Conservation (phyloP, 2,329 filamentous ascomycete species). For the Colletotrichum endophyticum region DNA sequence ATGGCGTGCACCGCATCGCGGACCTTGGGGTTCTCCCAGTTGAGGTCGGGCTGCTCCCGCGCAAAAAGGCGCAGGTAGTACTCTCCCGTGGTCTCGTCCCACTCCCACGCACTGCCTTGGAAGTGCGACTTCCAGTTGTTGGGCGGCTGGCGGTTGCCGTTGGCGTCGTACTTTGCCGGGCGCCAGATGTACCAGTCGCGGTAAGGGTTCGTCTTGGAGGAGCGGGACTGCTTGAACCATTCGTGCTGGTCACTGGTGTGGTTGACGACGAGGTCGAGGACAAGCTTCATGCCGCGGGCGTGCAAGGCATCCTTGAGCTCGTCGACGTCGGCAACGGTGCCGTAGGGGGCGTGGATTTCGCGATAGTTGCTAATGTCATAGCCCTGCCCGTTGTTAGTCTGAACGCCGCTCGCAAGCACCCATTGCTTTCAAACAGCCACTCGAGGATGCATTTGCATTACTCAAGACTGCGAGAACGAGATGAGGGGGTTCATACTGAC, state of each 20-base stretch:
- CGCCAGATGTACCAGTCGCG: slow-evolving; percentile 72
- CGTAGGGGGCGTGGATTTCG: slow-evolving; percentile 69
- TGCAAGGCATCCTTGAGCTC: slow-evolving; percentile 65
- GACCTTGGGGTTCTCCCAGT: slow-evolving; percentile 75
- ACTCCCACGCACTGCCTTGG: slow-evolving; percentile 50
- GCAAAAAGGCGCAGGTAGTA: slow-evolving; percentile 74
- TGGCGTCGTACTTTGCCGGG: slow-evolving; percentile 56
- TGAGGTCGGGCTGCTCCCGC: slow-evolving; percentile 75
- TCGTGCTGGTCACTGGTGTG: slow-evolving; percentile 66
- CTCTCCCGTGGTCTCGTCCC: slow-evolving; percentile 51
- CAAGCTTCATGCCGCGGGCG: slow-evolving; percentile 67
- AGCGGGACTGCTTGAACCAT: slow-evolving; percentile 63
- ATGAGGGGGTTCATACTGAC: slow-evolving; percentile 25
- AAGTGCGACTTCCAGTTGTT: slow-evolving; percentile 55
- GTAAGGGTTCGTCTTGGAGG: slow-evolving; percentile 57
- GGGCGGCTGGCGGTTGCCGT: slow-evolving; percentile 65
- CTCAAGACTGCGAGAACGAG: not conserved
- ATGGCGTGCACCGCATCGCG: slow-evolving; percentile 70
- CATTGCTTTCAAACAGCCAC: not conserved
- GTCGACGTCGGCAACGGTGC: slow-evolving; percentile 71
- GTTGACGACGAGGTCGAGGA: slow-evolving; percentile 77
- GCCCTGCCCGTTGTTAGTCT: slow-evolving; percentile 39
- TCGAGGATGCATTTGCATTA: not conserved
- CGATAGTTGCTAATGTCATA: slow-evolving; percentile 76
- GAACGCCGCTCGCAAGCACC: not conserved